Evolutionary conservation across 768 basidiomycete species (phyloP).

Genomic region (Xerocomellus intermedius): DNA sequence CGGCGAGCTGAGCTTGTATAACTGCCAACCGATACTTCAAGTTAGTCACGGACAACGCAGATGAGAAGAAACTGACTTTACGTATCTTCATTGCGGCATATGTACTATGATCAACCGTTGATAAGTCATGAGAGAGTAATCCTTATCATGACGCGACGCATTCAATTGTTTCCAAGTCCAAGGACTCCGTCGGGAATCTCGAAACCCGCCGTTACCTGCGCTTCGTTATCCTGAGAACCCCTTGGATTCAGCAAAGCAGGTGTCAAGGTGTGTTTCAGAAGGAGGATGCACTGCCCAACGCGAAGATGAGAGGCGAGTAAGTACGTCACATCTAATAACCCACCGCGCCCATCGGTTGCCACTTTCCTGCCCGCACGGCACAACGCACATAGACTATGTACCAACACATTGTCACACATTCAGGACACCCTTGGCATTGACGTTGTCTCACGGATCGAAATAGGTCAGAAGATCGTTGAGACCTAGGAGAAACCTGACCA

Average conservation of each 20-base stretch:
- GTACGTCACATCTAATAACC: background rate
- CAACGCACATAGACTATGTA: background rate
- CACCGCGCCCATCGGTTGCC: background rate
- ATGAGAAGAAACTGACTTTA: slow-evolving; percentile 3
- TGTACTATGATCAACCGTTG: background rate
- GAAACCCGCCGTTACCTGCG: background rate
- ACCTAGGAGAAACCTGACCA: too few relatives aligned
- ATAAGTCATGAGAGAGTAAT: slow-evolving; percentile 7
- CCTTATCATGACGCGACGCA: slow-evolving; percentile 8
- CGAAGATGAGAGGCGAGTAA: background rate
- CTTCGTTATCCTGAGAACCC: background rate
- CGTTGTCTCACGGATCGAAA: background rate
- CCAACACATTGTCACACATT: too few relatives aligned
- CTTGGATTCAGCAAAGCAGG: background rate
- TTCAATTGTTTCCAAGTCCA: background rate
- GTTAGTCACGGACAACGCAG: background rate
- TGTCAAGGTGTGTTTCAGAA: slow-evolving; percentile 10
- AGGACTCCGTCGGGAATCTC: slow-evolving; percentile 1
- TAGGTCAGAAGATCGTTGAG: too few relatives aligned
- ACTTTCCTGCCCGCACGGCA: background rate
- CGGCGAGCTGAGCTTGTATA: background rate
- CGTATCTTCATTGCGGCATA: background rate
- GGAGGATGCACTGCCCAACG: background rate
- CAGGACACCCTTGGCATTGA: background rate
- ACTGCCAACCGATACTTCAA: background rate